These are phyloP conservation scores for Sporisorium reilianum DNA, from an alignment of 1,284 basidiomycete genomes.

Conservation along the genomic window DNA sequence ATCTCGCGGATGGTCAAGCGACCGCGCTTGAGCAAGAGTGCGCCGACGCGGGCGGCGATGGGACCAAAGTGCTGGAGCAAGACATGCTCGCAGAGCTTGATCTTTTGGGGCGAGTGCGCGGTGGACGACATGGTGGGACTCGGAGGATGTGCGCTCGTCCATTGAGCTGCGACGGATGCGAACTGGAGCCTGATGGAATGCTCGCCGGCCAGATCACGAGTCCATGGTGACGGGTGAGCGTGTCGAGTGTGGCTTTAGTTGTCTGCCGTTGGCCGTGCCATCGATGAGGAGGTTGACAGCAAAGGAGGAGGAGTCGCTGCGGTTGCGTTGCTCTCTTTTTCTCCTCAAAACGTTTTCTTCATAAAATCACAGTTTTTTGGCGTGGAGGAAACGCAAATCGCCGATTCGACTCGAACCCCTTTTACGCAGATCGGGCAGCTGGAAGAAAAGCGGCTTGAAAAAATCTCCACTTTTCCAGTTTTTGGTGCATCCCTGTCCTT, in stretches of 20 bases:
- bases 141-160: background rate
- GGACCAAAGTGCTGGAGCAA: slow-evolving; percentile 83
- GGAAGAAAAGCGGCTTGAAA: slow-evolving; percentile 6
- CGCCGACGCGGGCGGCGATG: slow-evolving; percentile 79
- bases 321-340: slow-evolving; percentile 8
- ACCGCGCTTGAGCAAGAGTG: slow-evolving; percentile 85
- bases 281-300: background rate
- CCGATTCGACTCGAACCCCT: slow-evolving; percentile 1
- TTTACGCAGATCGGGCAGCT: background rate
- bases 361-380: slow-evolving; percentile 15
- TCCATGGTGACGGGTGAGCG: background rate
- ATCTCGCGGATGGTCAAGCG: slow-evolving; percentile 78
- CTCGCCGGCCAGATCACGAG: slow-evolving; percentile 1
- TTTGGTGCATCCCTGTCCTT: too few relatives aligned
- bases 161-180: background rate
- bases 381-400: background rate
- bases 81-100: slow-evolving; percentile 78
- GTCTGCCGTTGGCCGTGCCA: background rate
- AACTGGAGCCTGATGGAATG: background rate
- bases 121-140: slow-evolving; percentile 39
- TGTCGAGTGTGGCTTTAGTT: background rate
- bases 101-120: slow-evolving; percentile 61
- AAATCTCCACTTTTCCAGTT: slow-evolving; percentile 20
- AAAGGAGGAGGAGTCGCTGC: background rate
- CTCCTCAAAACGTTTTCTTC: slow-evolving; percentile 40